Evolutionary conservation across 2,329 filamentous ascomycete genomes (phyloP).

Genomic region (Coniochaeta pulveracea): DNA sequence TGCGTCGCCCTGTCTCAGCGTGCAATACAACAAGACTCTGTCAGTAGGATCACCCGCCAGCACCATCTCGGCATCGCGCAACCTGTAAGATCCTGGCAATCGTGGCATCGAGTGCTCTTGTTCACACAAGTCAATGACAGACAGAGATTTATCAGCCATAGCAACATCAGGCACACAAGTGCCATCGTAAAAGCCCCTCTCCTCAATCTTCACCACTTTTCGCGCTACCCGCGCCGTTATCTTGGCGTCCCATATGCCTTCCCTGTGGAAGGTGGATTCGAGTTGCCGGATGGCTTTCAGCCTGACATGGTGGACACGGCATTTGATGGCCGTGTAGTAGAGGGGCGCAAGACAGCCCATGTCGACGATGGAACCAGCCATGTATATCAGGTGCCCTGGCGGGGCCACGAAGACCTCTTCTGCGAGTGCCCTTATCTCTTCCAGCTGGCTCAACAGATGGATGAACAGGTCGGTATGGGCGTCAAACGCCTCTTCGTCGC

Average conservation of each 20-base stretch:
- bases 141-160: too few relatives aligned
- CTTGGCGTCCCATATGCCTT: conserved; percentile 29
- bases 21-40: too few relatives aligned
- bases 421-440: neutral
- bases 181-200: conserved; percentile 15
- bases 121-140: too few relatives aligned
- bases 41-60: too few relatives aligned
- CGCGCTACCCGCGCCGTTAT: conserved; percentile 18
- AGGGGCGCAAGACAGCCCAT: conserved; percentile 26
- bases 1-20: too few relatives aligned
- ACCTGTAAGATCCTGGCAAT: too few relatives aligned
- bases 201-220: conserved; percentile 27
- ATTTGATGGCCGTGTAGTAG: conserved; percentile 25
- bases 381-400: conserved; percentile 7
- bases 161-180: too few relatives aligned
- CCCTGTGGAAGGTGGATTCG: conserved; percentile 17
- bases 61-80: too few relatives aligned
- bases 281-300: conserved; percentile 22
- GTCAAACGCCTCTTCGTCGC: conserved; percentile 25
- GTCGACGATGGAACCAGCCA: conserved; percentile 26
- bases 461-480: conserved; percentile 19
- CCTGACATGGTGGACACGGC: conserved; percentile 23
- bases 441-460: neutral
- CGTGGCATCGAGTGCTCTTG: too few relatives aligned
- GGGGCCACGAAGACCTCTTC: neutral